Evolutionary conservation across 176 grass and related monocot species (phyloP).

Genomic region (Pharus latifolius): DNA sequence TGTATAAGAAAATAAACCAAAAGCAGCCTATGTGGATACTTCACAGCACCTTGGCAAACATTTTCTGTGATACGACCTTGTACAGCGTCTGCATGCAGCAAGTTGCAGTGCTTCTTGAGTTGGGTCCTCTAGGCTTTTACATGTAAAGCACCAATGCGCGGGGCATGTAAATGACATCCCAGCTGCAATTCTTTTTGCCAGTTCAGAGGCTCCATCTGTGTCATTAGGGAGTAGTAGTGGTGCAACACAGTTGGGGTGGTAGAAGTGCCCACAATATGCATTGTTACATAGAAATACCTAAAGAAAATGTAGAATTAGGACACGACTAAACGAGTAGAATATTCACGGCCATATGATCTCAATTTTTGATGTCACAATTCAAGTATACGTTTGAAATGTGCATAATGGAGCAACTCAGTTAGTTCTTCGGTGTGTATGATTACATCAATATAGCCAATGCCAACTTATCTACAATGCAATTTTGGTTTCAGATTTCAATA

Average conservation of each 20-base stretch:
- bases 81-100: constrained; percentile 60
- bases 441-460: too few species aligned
- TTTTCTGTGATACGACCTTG: constrained; percentile 59
- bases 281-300: constrained; percentile 77
- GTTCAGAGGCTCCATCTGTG: constrained; percentile 30
- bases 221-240: constrained; percentile 41
- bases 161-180: constrained; percentile 72
- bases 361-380: not conserved
- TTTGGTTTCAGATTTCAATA: too few species aligned
- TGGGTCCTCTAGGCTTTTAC: constrained; percentile 40
- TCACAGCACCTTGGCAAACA: constrained; percentile 63
- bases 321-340: not conserved
- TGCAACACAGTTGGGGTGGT: constrained; percentile 64
- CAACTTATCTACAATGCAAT: too few species aligned
- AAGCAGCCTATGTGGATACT: not conserved
- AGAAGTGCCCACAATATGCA: constrained; percentile 75
- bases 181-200: constrained; percentile 31
- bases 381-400: too few species aligned
- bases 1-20: not conserved
- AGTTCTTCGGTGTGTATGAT: too few species aligned
- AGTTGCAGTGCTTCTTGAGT: constrained; percentile 24
- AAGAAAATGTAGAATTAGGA: not conserved
- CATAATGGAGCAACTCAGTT: too few species aligned
- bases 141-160: constrained; percentile 52
- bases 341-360: too few species aligned